phyloP scores from a whole-genome alignment of 176 grass and related monocot species.

The Tillandsia fasciculata region DNA sequence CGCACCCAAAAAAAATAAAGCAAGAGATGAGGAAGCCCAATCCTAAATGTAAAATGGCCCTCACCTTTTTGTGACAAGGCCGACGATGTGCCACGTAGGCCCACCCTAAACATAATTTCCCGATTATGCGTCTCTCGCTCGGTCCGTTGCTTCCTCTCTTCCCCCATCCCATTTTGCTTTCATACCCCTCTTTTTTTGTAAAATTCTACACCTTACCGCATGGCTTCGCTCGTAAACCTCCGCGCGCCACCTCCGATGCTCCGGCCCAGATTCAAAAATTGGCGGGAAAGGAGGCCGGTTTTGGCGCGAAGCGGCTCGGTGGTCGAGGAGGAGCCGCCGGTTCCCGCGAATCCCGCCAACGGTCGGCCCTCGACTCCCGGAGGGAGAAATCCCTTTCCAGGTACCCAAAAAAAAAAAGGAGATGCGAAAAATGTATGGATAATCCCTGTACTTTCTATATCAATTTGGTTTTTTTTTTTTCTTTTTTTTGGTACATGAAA shows the following conservation, averaged over 20 bases:
- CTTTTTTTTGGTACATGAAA: no score
- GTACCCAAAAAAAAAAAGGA: neutral
- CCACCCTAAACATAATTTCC: neutral
- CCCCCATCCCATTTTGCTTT: neutral
- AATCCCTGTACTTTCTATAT: neutral
- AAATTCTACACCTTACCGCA: neutral
- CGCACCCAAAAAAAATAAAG: no score
- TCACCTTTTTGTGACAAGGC: neutral
- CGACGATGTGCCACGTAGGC: conserved; percentile 13
- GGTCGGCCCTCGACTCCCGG: conserved; percentile 19
- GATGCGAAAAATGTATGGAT: neutral
- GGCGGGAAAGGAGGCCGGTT: conserved; percentile 15
- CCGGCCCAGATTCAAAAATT: conserved; percentile 7
- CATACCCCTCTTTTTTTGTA: neutral
- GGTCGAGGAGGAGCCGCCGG: conserved; percentile 7
- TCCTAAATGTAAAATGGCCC: no score
- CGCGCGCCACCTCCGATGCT: neutral
- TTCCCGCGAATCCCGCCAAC: conserved; percentile 11
- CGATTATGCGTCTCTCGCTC: neutral
- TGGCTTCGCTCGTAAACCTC: conserved; percentile 18
- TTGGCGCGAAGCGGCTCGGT: conserved; percentile 9
- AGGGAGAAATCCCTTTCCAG: conserved; percentile 27
- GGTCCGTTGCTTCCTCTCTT: neutral
- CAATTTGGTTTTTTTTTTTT: neutral
- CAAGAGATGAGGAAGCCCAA: no score